A percentile compares a stretch with the other conserved stretches of the same genome.
Conservation (phyloP, 208 protist genomes). For the Lotmaria passim region DNA sequence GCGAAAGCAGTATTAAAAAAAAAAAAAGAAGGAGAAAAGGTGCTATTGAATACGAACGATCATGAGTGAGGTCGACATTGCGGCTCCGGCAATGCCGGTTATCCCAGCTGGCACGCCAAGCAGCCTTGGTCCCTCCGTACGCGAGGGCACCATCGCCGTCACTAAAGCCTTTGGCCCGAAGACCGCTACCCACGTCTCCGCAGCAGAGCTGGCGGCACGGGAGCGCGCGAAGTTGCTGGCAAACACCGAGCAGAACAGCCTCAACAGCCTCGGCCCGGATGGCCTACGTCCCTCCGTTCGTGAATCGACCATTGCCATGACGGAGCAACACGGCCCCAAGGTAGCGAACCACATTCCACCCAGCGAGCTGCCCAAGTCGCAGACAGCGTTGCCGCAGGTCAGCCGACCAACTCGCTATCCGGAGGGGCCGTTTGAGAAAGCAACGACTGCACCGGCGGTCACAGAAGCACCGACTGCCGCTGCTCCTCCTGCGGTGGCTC, state of each 20-base stretch:
- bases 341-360: constrained; percentile 14
- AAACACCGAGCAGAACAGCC: neutral
- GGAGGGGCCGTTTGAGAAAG: neutral
- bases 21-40: neutral
- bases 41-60: too few relatives aligned
- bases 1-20: neutral
- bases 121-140: constrained; percentile 14
- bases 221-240: neutral
- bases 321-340: constrained; percentile 29
- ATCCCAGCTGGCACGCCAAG: constrained; percentile 2
- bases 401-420: constrained; percentile 11
- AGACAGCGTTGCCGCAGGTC: constrained; percentile 9
- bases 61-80: constrained; percentile 11
- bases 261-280: neutral
- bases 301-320: constrained; percentile 25
- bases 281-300: constrained; percentile 8
- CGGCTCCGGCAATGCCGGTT: neutral
- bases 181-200: constrained; percentile 8
- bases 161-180: constrained; percentile 30
- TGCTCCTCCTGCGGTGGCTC: neutral
- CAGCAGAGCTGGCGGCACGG: constrained; percentile 11
- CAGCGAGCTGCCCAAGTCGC: constrained; percentile 17
- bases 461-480: neutral
- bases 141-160: constrained; percentile 27
- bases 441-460: neutral